Base-by-base conservation (phyloP, 371 early-diverging fungal species). In the Entomophthora muscae region DNA sequence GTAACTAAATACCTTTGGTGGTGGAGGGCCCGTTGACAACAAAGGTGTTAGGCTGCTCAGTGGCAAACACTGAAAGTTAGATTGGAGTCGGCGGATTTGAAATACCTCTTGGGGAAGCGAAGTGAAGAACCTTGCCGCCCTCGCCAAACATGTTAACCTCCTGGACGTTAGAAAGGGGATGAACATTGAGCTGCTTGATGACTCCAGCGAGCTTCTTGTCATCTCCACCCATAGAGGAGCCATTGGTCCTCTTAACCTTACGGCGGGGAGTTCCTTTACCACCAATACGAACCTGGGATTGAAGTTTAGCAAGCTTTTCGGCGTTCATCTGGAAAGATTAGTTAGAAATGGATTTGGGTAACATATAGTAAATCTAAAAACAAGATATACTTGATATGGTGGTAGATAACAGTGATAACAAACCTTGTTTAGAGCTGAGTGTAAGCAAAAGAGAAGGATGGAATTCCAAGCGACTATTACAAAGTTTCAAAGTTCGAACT, bases 141-240 rank as follows among this genome's bases (percentile, higher is more conserved):
- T 84, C 84, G 78, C 82, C 85, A 85, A 97, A 97, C 91, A 98
- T 93, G 89, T 96, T 98, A 79, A 97, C 94, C 73, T 95, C 93
- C 76, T 95, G 97, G 72, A 98, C 88, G 68, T 78, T 83, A 68
- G 78, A 72, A 68, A 95, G 80, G 67, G 86, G 81, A 77, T 89
- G 90, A 63, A 89, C 85, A 69, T 84, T 78, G 61, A 93, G 75
- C 83, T 91, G 93, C 76, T 90, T 91, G 64, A 94, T 75, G 59
- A 86, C 78, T 60, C 81, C 75, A 69, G 84, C 83, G 63, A 95
- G 83, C 85, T 90, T 93, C 72, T 89, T 89, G 81, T 94, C 95
- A 71, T 88, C 90, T 74, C 83, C 80, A 66, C 80, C 83, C 60
- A 74, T 68, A 63, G 79, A 64, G 58, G 79, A 67, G 77, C 83